phyloP scores from a whole-genome alignment of 305 asterid species.

The Solanum aculeatissimum region DNA sequence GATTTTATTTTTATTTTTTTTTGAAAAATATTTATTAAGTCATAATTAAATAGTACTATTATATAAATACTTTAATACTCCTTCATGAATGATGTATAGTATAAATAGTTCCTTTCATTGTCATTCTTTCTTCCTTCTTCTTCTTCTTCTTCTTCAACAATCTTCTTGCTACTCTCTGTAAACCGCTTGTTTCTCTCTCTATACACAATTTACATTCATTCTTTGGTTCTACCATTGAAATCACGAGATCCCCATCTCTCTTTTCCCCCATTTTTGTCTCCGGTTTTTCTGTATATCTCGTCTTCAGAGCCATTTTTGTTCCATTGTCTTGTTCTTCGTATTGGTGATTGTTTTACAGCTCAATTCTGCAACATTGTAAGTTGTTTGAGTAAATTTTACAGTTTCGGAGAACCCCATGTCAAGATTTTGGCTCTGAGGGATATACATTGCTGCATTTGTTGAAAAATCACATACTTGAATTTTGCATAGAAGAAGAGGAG shows the following conservation, averaged over 20 bases:
- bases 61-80: neutral
- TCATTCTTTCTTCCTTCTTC: neutral
- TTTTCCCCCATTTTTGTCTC: neutral
- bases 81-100: neutral
- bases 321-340: neutral
- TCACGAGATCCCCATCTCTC: conserved; percentile 12
- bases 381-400: neutral
- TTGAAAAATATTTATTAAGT: neutral
- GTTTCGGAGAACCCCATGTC: neutral
- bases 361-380: neutral
- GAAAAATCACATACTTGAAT: neutral
- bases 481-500: neutral
- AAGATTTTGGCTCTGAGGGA: neutral
- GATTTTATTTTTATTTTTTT: too few relatives aligned
- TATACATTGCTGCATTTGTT: neutral
- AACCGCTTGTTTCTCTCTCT: conserved; percentile 1
- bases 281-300: neutral
- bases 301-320: neutral
- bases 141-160: neutral
- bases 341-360: neutral
- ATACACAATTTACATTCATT: conserved; percentile 31
- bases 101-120: neutral
- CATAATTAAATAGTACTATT: neutral
- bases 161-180: neutral
- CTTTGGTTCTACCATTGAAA: conserved; percentile 9